Base-by-base conservation (phyloP, 2,329 filamentous ascomycete genomes). In the Colletotrichum simmondsii region DNA sequence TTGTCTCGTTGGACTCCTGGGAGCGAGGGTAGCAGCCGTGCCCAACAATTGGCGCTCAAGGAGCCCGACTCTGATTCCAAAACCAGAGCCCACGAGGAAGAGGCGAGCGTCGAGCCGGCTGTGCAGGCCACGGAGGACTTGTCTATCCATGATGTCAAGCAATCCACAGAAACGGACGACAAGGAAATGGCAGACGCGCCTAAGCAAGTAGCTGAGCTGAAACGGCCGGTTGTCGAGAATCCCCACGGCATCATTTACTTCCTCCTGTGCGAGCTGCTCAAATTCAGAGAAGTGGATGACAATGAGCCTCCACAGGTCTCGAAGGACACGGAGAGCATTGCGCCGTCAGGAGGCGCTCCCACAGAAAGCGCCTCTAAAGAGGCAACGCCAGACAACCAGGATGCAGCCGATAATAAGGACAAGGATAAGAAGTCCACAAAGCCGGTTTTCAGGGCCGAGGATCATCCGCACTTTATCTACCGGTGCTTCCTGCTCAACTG, bases 161-260 rank as follows among this genome's bases (percentile, higher is more conserved):
- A 84, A 22, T 89, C 90, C 2, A 92, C 91, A 0, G 91, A 93
- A 78, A 78, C 82, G 12, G 83, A 81, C 59, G 90, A 92, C 75
- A 90, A 90, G 76, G 88, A 91, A 30, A 89, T 91, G 85, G 81
- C 86, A 2, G 93, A 94, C 77, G 88, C 86, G 24, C 86, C 89
- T 3, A 97, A 96, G 81, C 75, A 86, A 4, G 77, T 84, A 0
- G 80, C 84, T 46, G 95, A 98, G 73, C 83, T 91, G 53, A 98
- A 97, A 83, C 87, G 94, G 10, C 96, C 97, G 1, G 88, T 95
- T 14, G 92, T 98, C 6, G 95, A 98, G 81, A 95, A 97, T 74
- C 95, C 96, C 0, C 97, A 98, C 81, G 97, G 97, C 4, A 95
- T 99, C 4, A 92, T 99, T 71, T 95, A 98, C 79, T 99, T 98